Evolutionary conservation across 768 basidiomycete genomes (phyloP).

Genomic region (Boletus pseudopeckii): DNA sequence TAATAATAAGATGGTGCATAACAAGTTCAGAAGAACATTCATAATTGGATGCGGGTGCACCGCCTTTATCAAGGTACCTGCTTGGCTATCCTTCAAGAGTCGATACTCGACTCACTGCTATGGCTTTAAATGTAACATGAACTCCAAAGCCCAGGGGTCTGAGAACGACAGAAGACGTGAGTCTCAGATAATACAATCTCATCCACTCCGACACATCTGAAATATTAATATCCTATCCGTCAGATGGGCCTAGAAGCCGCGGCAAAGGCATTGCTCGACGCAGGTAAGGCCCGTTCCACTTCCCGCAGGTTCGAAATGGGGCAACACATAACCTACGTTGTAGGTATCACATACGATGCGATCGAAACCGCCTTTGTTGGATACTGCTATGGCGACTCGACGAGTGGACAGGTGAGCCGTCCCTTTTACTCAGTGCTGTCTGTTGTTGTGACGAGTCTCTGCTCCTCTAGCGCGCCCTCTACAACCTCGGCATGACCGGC

Average conservation of each 20-base stretch:
- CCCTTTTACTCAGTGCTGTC: not conserved
- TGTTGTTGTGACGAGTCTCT: not conserved
- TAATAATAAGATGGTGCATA: slow-evolving; percentile 1
- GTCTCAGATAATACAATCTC: slow-evolving; percentile 11
- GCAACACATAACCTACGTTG: not conserved
- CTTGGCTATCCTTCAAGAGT: not conserved
- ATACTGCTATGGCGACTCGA: slow-evolving; percentile 79
- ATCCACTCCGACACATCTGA: not conserved
- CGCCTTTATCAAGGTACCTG: slow-evolving; percentile 18
- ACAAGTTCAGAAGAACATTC: slow-evolving; percentile 13
- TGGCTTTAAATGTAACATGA: slow-evolving; percentile 1
- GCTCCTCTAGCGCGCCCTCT: slow-evolving; percentile 59
- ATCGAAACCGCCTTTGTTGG: slow-evolving; percentile 77
- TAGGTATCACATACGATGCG: slow-evolving; percentile 80
- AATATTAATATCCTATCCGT: not conserved
- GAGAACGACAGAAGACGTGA: slow-evolving; percentile 69
- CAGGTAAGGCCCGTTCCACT: slow-evolving; percentile 43
- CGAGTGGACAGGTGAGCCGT: slow-evolving; percentile 61
- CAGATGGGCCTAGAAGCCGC: slow-evolving; percentile 87
- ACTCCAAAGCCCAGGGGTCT: slow-evolving; percentile 55
- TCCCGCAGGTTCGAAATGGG: not conserved
- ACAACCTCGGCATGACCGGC: slow-evolving; percentile 77
- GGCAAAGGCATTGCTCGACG: slow-evolving; percentile 83
- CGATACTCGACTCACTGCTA: not conserved
- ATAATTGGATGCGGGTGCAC: slow-evolving; percentile 21